phyloP scores from a whole-genome alignment of 805 yeast species.

The Wickerhamomyces subpelliculosus region DNA sequence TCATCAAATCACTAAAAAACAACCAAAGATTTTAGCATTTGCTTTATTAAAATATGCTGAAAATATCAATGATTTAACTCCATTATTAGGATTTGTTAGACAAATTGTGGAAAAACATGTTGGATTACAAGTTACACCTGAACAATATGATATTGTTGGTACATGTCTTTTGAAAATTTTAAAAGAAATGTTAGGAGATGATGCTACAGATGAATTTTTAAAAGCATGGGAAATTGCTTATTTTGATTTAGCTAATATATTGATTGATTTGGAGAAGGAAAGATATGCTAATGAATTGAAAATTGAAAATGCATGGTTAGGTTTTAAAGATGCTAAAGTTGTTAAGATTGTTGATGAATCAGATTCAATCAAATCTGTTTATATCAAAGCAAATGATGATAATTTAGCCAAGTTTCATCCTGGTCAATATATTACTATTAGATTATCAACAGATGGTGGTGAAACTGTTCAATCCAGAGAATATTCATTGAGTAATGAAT shows the following conservation, averaged over 20 bases:
- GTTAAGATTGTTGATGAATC: slow-evolving; percentile 36
- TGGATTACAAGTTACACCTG: slow-evolving; percentile 54
- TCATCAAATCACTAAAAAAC: slow-evolving; percentile 47
- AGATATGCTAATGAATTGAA: slow-evolving; percentile 31
- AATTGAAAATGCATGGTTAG: slow-evolving; percentile 45
- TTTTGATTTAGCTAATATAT: slow-evolving; percentile 50
- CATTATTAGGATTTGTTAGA: slow-evolving; percentile 44
- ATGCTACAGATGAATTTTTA: slow-evolving; percentile 53
- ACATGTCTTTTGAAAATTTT: slow-evolving; percentile 47
- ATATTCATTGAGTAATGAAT: slow-evolving; percentile 45
- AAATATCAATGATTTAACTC: slow-evolving; percentile 52
- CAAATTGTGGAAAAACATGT: slow-evolving; percentile 61
- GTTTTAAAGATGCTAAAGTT: slow-evolving; percentile 47
- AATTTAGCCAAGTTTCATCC: slow-evolving; percentile 27
- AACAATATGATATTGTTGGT: slow-evolving; percentile 65
- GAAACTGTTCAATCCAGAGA: slow-evolving; percentile 44
- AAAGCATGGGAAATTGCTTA: slow-evolving; percentile 66
- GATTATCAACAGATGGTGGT: slow-evolving; percentile 28
- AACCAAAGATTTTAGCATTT: slow-evolving; percentile 59
- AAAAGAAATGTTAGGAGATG: slow-evolving; percentile 44
- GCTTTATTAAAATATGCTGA: slow-evolving; percentile 57
- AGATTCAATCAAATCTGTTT: slow-evolving; percentile 41
- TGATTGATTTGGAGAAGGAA: slow-evolving; percentile 47
- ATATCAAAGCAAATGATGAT: slow-evolving; percentile 40
- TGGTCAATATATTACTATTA: slow-evolving; percentile 34